A percentile compares a stretch with the other conserved stretches of the same genome.
These are phyloP conservation scores for Quambalaria eucalypti DNA, from an alignment of 1,284 basidiomycete genomes.

Conservation along the genomic window DNA sequence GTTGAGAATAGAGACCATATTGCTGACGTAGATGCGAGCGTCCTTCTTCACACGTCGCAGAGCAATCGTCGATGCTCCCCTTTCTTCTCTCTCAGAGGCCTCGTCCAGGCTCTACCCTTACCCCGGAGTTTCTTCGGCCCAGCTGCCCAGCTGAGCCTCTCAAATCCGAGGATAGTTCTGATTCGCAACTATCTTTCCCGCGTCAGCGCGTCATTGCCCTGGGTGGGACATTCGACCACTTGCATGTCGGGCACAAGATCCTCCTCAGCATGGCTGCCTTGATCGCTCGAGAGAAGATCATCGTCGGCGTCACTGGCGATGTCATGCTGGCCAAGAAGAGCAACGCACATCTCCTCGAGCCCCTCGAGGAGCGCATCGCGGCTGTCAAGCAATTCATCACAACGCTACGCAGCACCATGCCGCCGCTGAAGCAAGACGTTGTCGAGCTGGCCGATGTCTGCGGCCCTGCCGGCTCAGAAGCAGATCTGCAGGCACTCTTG, in stretches of 20 bases:
- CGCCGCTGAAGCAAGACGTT: conserved; percentile 18
- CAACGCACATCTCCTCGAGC: conserved; percentile 63
- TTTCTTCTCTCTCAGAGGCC: neutral
- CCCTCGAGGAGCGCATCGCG: conserved; percentile 50
- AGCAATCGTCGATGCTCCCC: neutral
- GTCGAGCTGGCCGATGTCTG: conserved; percentile 35
- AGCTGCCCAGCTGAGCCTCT: neutral
- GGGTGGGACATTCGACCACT: conserved; percentile 87
- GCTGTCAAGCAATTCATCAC: conserved; percentile 30
- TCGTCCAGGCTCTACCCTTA: neutral
- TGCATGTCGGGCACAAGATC: conserved; percentile 96
- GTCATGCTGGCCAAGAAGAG: conserved; percentile 66
- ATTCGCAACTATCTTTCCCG: conserved; percentile 1
- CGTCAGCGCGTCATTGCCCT: conserved; percentile 47
- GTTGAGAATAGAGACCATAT: too few relatives aligned
- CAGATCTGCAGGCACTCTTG: conserved; percentile 29
- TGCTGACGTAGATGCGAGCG: too few relatives aligned
- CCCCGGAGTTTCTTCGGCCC: neutral
- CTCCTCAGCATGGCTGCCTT: conserved; percentile 82
- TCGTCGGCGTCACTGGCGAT: conserved; percentile 77
- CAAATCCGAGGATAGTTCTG: neutral
- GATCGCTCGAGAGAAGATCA: conserved; percentile 67
- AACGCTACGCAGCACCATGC: conserved; percentile 5
- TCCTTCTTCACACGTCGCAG: too few relatives aligned
- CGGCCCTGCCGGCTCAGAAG: conserved; percentile 39